phyloP scores from a whole-genome alignment of 2,329 filamentous ascomycete species.

The Colletotrichum coccodes region DNA sequence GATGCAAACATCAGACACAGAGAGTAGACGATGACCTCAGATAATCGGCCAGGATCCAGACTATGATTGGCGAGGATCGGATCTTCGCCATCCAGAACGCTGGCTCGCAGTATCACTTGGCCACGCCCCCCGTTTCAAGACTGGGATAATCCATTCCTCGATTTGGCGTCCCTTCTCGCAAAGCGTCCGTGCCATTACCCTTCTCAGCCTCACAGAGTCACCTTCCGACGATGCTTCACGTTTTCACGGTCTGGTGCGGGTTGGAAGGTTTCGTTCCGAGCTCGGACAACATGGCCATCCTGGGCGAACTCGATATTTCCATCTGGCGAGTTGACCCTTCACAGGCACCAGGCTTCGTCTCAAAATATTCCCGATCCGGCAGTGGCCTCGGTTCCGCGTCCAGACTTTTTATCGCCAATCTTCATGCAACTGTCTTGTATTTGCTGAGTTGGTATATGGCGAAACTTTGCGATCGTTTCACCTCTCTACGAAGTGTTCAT shows the following conservation, averaged over 20 bases:
- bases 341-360: conserved; percentile 11
- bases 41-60: background rate
- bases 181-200: conserved; percentile 6
- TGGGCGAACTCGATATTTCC: background rate
- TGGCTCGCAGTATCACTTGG: conserved; percentile 16
- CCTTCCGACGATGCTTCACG: conserved; percentile 24
- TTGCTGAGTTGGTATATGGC: conserved; percentile 16
- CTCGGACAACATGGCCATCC: conserved; percentile 20
- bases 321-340: background rate
- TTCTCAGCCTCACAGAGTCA: conserved; percentile 26
- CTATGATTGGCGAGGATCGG: conserved; percentile 16
- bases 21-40: conserved; percentile 25
- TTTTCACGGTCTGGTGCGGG: conserved; percentile 19
- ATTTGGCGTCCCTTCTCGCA: background rate
- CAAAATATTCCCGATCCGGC: conserved; percentile 2
- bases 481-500: conserved; percentile 25
- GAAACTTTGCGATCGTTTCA: conserved; percentile 22
- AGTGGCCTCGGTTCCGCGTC: background rate
- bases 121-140: conserved; percentile 30
- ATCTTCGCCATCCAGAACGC: conserved; percentile 5
- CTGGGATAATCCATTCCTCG: conserved; percentile 9
- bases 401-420: background rate
- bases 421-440: conserved; percentile 11
- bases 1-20: conserved; percentile 30
- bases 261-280: conserved; percentile 4